phyloP scores from a whole-genome alignment of 768 basidiomycete genomes.

The Lenzites betulinus region DNA sequence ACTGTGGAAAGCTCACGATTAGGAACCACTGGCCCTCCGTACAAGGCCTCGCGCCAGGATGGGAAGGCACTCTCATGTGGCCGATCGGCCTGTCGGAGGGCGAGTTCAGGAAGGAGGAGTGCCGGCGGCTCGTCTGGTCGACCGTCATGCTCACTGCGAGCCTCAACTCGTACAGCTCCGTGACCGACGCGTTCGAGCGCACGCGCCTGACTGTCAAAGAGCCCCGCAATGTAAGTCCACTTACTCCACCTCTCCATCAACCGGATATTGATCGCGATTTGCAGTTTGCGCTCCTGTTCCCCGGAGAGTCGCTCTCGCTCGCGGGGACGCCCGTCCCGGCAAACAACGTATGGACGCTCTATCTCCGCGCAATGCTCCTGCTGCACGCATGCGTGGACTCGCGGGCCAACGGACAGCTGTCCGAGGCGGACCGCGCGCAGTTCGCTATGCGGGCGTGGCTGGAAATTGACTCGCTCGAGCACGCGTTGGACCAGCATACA shows the following conservation, averaged over 20 bases:
- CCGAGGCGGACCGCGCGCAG: conserved; percentile 54
- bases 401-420: conserved; percentile 43
- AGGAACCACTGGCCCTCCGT: conserved; percentile 49
- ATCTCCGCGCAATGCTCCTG: conserved; percentile 65
- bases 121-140: conserved; percentile 75
- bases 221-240: conserved; percentile 57
- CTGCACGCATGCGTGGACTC: conserved; percentile 74
- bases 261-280: not conserved
- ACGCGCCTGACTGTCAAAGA: conserved; percentile 45
- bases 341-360: conserved; percentile 75
- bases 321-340: conserved; percentile 41
- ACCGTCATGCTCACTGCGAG: conserved; percentile 63
- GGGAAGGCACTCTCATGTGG: conserved; percentile 69
- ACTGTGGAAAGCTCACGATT: conserved; percentile 45
- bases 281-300: conserved; percentile 70
- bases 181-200: conserved; percentile 31
- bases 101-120: conserved; percentile 71
- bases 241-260: not conserved
- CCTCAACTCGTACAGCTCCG: conserved; percentile 58
- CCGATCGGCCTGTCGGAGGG: conserved; percentile 43
- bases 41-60: conserved; percentile 58
- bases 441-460: conserved; percentile 73
- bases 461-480: conserved; percentile 67
- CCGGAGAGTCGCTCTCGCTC: conserved; percentile 57
- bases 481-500: conserved; percentile 60